Conservation (phyloP, 1,139 yeast species). For the Citeromyces hawaiiensis region DNA sequence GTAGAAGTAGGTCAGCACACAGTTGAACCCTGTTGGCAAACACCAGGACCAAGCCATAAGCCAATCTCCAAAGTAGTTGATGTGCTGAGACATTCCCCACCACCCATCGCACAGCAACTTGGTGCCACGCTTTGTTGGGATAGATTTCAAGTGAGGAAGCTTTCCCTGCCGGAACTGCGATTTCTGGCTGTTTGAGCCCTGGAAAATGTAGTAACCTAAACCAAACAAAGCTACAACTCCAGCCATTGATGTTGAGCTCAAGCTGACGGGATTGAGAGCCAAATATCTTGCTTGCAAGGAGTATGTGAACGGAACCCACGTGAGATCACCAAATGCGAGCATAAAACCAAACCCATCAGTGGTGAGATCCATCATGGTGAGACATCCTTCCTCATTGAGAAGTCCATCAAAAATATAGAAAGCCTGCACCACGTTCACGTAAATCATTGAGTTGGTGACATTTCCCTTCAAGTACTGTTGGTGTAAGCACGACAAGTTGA, state of each 20-base stretch:
- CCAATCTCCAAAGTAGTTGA: slow-evolving; percentile 95
- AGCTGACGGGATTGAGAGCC: slow-evolving; percentile 45
- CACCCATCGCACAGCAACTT: slow-evolving; percentile 80
- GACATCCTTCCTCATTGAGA: slow-evolving; percentile 74
- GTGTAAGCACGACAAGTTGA: slow-evolving; percentile 71
- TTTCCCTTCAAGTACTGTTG: slow-evolving; percentile 49
- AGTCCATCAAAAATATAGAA: slow-evolving; percentile 88
- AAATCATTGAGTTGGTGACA: slow-evolving; percentile 57
- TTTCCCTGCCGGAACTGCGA: slow-evolving; percentile 73
- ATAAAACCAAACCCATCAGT: slow-evolving; percentile 96
- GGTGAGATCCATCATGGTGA: slow-evolving; percentile 91
- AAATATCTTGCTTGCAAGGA: slow-evolving; percentile 76
- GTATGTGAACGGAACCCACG: slow-evolving; percentile 91
- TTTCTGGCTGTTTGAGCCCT: slow-evolving; percentile 74
- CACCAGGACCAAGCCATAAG: slow-evolving; percentile 88
- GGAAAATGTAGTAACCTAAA: slow-evolving; percentile 72
- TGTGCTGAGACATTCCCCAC: slow-evolving; percentile 93
- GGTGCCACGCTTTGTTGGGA: slow-evolving; percentile 67
- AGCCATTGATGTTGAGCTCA: slow-evolving; percentile 29
- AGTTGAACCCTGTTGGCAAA: slow-evolving; percentile 71
- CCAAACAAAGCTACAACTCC: slow-evolving; percentile 30
- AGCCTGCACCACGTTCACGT: slow-evolving; percentile 60
- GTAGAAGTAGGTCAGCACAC: slow-evolving; percentile 81
- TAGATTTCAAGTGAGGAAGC: slow-evolving; percentile 49
- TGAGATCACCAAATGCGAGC: slow-evolving; percentile 88